These are phyloP conservation scores for Penicillium sp. DNA, from an alignment of 2,329 filamentous ascomycete species.

Conservation along the genomic window DNA sequence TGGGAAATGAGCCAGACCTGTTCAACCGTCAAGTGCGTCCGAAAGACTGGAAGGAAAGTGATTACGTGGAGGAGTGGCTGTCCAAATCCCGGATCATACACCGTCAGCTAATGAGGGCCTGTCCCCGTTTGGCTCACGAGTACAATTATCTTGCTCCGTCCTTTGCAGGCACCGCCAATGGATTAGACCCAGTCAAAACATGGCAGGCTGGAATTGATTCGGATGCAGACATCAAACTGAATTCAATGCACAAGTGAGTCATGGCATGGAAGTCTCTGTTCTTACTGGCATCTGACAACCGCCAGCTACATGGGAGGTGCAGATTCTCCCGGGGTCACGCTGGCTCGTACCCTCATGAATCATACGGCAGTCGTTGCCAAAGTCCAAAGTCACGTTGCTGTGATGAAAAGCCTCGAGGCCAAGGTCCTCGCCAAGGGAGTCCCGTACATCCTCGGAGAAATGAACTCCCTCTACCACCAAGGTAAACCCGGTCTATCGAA, in stretches of 20 bases:
- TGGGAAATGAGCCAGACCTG: constrained; percentile 61
- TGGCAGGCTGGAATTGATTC: constrained; percentile 52
- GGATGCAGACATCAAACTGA: constrained; percentile 47
- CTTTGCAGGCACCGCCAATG: constrained; percentile 50
- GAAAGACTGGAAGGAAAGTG: constrained; percentile 47
- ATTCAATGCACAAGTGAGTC: constrained; percentile 56
- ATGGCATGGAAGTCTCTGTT: background rate
- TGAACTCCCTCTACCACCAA: constrained; percentile 58
- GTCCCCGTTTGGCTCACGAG: constrained; percentile 44
- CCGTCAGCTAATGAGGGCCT: constrained; percentile 41
- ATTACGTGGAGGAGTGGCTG: constrained; percentile 55
- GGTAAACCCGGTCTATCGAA: constrained; percentile 58
- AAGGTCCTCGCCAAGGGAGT: constrained; percentile 21
- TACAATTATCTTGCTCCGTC: constrained; percentile 55
- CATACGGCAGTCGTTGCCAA: constrained; percentile 50
- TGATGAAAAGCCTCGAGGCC: background rate
- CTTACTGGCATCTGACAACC: background rate
- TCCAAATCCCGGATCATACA: constrained; percentile 50
- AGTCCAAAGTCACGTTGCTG: constrained; percentile 42
- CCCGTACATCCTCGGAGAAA: constrained; percentile 55
- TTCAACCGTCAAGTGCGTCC: constrained; percentile 52
- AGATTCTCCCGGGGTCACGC: constrained; percentile 54
- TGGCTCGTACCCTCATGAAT: constrained; percentile 59
- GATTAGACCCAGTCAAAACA: constrained; percentile 45
- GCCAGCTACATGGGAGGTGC: constrained; percentile 58